Evolutionary conservation across 352 stramenopile species (phyloP).

Genomic region (Phytophthora meadii): DNA sequence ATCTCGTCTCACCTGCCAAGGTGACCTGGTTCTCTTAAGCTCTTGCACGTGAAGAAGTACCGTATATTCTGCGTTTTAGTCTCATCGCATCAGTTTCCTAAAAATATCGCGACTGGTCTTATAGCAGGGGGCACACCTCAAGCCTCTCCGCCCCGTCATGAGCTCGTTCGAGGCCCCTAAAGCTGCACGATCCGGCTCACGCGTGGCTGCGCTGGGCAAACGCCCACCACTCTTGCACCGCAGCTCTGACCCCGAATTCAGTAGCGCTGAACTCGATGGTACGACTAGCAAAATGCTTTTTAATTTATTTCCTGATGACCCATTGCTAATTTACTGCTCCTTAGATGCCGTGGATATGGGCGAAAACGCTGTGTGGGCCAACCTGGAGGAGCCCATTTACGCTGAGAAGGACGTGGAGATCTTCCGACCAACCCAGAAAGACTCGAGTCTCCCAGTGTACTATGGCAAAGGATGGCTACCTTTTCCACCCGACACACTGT

Average conservation of each 20-base stretch:
- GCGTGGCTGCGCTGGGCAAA: slow-evolving; percentile 29
- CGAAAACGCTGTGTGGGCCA: slow-evolving; percentile 67
- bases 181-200: slow-evolving; percentile 6
- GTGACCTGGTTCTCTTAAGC: no score
- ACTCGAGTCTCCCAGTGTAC: slow-evolving; percentile 71
- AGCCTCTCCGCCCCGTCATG: slow-evolving; percentile 25
- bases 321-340: slow-evolving; percentile 1
- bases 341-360: slow-evolving; percentile 74
- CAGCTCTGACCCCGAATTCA: slow-evolving; percentile 71
- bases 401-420: slow-evolving; percentile 78
- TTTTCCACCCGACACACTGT: slow-evolving; percentile 72
- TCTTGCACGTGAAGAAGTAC: background rate
- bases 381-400: slow-evolving; percentile 74
- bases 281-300: slow-evolving; percentile 13
- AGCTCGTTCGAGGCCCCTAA: slow-evolving; percentile 45
- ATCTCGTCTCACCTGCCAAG: no score
- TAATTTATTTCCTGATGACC: no score
- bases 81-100: background rate
- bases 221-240: slow-evolving; percentile 54
- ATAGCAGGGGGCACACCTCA: slow-evolving; percentile 6
- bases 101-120: background rate
- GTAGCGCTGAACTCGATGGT: slow-evolving; percentile 61
- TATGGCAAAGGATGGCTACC: slow-evolving; percentile 77
- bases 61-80: slow-evolving; percentile 9
- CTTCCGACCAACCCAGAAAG: slow-evolving; percentile 56